phyloP scores from a whole-genome alignment of 441 rosid genomes.

The Croton setiger region DNA sequence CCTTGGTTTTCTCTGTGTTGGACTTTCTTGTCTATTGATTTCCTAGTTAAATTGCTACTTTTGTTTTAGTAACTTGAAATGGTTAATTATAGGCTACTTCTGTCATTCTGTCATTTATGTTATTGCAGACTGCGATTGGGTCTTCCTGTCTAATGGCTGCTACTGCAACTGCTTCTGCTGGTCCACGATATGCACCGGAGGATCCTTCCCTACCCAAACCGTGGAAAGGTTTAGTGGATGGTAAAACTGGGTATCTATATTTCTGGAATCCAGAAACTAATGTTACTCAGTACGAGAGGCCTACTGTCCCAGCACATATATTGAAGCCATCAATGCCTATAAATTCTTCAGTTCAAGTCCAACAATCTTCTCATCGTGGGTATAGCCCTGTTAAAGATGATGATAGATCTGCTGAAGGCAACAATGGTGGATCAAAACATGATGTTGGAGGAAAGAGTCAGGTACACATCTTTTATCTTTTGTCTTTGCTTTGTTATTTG shows the following conservation, averaged over 20 bases:
- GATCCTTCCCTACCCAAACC: conserved; percentile 92
- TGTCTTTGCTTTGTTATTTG: conserved; percentile 6
- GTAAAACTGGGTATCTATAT: conserved; percentile 76
- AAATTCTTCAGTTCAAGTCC: conserved; percentile 57
- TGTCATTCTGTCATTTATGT: background rate
- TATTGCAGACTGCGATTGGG: conserved; percentile 13
- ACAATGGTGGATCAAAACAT: conserved; percentile 32
- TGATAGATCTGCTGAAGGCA: conserved; percentile 38
- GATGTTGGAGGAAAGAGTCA: conserved; percentile 45
- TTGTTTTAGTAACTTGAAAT: background rate
- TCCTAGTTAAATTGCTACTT: background rate
- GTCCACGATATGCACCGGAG: conserved; percentile 79
- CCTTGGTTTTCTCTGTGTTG: background rate
- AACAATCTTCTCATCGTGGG: conserved; percentile 37
- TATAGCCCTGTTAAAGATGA: conserved; percentile 50
- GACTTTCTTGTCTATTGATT: background rate
- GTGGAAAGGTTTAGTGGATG: conserved; percentile 91
- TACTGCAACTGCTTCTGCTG: too few species aligned
- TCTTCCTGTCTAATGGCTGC: conserved; percentile 53
- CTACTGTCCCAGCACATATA: conserved; percentile 28
- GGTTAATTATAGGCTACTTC: background rate
- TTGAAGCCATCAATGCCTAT: conserved; percentile 35
- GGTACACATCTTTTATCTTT: conserved; percentile 32
- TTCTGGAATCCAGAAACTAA: conserved; percentile 95
- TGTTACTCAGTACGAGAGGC: conserved; percentile 87